These are phyloP conservation scores for Coprinopsis strossmayeri DNA, from an alignment of 768 basidiomycete species.

Conservation along the genomic window DNA sequence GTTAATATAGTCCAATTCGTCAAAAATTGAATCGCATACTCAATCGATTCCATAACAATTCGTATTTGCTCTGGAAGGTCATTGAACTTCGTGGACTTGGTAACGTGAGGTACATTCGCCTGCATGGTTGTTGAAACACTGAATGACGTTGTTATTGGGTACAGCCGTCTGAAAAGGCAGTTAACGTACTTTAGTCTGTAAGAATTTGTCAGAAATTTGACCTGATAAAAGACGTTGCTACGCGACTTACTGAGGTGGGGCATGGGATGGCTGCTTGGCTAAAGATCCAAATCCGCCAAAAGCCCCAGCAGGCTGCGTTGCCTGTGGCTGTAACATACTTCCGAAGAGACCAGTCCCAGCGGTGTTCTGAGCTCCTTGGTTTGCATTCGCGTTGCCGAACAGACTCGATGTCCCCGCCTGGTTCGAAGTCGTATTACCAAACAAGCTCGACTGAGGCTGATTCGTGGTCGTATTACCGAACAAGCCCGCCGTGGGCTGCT, in stretches of 20 bases:
- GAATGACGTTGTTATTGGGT: background rate
- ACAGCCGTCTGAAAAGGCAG: background rate
- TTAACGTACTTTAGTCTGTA: background rate
- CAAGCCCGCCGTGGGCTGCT: slow-evolving; percentile 5
- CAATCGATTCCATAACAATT: slow-evolving; percentile 58
- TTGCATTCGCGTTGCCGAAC: background rate
- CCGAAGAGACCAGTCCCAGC: slow-evolving; percentile 17
- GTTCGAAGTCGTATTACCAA: slow-evolving; percentile 5
- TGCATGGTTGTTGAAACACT: slow-evolving; percentile 15
- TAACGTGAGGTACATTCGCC: slow-evolving; percentile 32
- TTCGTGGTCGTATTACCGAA: background rate
- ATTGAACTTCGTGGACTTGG: slow-evolving; percentile 70
- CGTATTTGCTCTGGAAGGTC: slow-evolving; percentile 70
- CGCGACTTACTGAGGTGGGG: background rate
- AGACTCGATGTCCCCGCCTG: background rate
- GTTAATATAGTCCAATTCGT: background rate
- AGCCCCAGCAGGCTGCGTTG: slow-evolving; percentile 7
- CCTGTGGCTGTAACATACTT: slow-evolving; percentile 13
- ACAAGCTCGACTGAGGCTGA: background rate
- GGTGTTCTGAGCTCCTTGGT: background rate
- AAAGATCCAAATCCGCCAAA: slow-evolving; percentile 15
- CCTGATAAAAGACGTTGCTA: no score
- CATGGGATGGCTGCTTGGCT: slow-evolving; percentile 12
- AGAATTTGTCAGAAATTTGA: no score
- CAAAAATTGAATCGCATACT: slow-evolving; percentile 38